Evolutionary conservation across 495 filamentous ascomycete genomes (phyloP).

Genomic region (Parathielavia appendiculata): DNA sequence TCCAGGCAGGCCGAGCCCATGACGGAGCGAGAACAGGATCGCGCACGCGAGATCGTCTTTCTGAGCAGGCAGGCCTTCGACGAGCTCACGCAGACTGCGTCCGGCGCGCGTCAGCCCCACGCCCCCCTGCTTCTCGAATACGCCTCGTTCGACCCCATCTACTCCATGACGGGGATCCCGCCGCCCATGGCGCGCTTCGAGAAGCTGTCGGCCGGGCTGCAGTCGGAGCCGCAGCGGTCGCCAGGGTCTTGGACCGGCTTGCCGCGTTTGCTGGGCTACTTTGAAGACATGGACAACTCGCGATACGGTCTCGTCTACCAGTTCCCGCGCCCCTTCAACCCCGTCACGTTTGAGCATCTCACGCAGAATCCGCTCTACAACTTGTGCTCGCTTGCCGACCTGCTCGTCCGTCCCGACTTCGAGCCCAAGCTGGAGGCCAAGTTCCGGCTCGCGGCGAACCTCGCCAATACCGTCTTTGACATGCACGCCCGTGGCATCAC

Average conservation of each 20-base stretch:
- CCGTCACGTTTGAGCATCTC: conserved; percentile 50
- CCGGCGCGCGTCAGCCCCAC: conserved; percentile 29
- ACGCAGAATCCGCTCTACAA: conserved; percentile 48
- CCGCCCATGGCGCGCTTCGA: conserved; percentile 62
- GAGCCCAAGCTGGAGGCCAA: conserved; percentile 66
- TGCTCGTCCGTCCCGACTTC: conserved; percentile 50
- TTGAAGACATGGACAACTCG: conserved; percentile 70
- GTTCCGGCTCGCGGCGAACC: conserved; percentile 75
- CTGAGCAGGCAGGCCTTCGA: conserved; percentile 46
- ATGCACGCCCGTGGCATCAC: conserved; percentile 69
- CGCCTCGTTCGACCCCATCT: conserved; percentile 58
- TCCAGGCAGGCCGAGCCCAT: conserved; percentile 40
- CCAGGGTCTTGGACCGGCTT: conserved; percentile 58
- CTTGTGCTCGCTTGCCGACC: conserved; percentile 44
- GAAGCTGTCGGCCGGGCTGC: conserved; percentile 53
- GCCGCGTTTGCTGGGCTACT: conserved; percentile 69
- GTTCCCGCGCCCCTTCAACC: conserved; percentile 61
- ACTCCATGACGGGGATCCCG: conserved; percentile 56
- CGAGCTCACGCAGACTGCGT: conserved; percentile 33
- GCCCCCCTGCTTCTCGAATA: conserved; percentile 64
- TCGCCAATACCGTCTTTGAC: conserved; percentile 69
- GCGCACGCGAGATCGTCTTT: conserved; percentile 48
- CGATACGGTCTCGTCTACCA: conserved; percentile 80
- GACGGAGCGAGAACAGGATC: conserved; percentile 32
- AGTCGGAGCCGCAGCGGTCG: conserved; percentile 49